These are phyloP conservation scores for Setaria italica DNA, from an alignment of 202 grass and related monocot species.

Conservation along the genomic window DNA sequence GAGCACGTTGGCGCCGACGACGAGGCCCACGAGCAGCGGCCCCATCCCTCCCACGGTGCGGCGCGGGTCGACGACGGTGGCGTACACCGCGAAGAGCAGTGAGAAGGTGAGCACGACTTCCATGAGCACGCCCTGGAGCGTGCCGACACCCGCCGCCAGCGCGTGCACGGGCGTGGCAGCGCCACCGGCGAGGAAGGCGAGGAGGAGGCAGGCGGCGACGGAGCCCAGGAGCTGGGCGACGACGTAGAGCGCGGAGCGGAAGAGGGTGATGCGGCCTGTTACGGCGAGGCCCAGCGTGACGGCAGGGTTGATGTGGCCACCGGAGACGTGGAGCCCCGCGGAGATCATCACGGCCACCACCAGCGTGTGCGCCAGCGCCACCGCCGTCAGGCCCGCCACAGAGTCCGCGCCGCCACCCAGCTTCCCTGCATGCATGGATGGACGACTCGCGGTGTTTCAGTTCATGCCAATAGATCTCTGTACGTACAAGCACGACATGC, in stretches of 20 bases:
- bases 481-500: no score
- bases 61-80: slow-evolving; percentile 70
- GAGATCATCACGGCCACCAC: slow-evolving; percentile 77
- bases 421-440: slow-evolving; percentile 38
- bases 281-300: slow-evolving; percentile 75
- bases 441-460: no score
- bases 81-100: slow-evolving; percentile 83
- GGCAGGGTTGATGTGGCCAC: slow-evolving; percentile 87
- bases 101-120: slow-evolving; percentile 91
- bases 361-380: slow-evolving; percentile 77
- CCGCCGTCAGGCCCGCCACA: slow-evolving; percentile 70
- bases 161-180: slow-evolving; percentile 57
- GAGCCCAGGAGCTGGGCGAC: slow-evolving; percentile 70
- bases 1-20: slow-evolving; percentile 83
- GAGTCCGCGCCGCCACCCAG: slow-evolving; percentile 63
- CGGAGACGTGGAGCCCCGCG: slow-evolving; percentile 83
- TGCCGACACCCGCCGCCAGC: slow-evolving; percentile 51
- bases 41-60: slow-evolving; percentile 47
- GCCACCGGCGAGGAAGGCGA: slow-evolving; percentile 66
- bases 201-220: slow-evolving; percentile 66
- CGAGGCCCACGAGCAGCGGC: slow-evolving; percentile 65
- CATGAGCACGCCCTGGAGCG: slow-evolving; percentile 66
- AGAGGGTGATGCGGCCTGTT: slow-evolving; percentile 73
- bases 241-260: slow-evolving; percentile 76
- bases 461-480: no score